Base-by-base conservation (phyloP, 371 early-diverging fungal species). In the Saksenaea vasiformis region DNA sequence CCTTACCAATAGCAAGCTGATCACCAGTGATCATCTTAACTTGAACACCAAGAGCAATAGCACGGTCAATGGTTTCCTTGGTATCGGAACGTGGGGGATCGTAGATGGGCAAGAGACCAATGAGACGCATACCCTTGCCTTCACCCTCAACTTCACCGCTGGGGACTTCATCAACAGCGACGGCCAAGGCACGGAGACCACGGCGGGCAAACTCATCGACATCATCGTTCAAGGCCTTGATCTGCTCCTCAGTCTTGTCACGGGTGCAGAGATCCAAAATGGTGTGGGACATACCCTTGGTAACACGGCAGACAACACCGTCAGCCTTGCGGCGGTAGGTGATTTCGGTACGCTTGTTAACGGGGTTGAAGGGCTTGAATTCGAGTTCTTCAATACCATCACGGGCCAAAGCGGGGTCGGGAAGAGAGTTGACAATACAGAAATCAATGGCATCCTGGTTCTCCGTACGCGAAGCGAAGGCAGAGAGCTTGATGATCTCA, bases 1-100 rank as follows among this genome's bases (percentile, higher is more conserved):
- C 86, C 74, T 87, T 87, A 57, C 92, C 93, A 77, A 95, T 92
- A 61, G 93, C 92, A 35, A 91, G 81, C 72, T 93, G 93, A 74
- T 93, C 93, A 70, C 95, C 96, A 43, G 95, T 95, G 67, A 95
- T 92, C 94, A 96, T 95, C 82, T 93, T 88, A 67, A 95, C 93
- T 67, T 89, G 78, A 66, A 96, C 91, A 60, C 95, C 95, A 47
- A 93, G 90, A 53, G 78, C 80, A 65, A 90, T 85, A 67, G 93
- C 90, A 59, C 90, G 88, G 62, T 86, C 84, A 63, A 94, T 93
- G 54, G 93, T 92, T 64, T 83, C 87, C 83, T 87, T 84, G 68
- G 88, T 85, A 61, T 88, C 90, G 64, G 85, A 81, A 58, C 88
- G 90, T 17, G 94, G 93, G n/a, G 94, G 94, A 82, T 94, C 96